These are phyloP conservation scores for Microsporum audouinii DNA, from an alignment of 2,329 filamentous ascomycete species.

Conservation along the genomic window DNA sequence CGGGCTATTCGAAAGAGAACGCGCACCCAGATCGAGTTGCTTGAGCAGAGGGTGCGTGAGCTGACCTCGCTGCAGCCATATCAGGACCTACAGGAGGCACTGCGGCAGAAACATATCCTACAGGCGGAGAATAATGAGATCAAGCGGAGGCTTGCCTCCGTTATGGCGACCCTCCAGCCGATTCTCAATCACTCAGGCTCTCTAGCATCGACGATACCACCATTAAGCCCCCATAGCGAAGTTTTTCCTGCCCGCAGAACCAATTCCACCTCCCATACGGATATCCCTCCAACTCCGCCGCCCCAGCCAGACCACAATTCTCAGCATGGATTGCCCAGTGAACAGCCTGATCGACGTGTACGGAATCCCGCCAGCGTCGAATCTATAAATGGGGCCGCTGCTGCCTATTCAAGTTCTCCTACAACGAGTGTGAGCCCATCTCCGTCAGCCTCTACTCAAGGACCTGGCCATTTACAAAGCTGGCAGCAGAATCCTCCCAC, in stretches of 20 bases:
- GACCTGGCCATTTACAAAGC: conserved; percentile 4
- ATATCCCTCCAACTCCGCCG: conserved; percentile 8
- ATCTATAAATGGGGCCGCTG: background rate
- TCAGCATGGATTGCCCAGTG: conserved; percentile 5
- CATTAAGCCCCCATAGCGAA: background rate
- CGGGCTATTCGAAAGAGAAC: conserved; percentile 74
- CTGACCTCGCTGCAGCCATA: conserved; percentile 71
- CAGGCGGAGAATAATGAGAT: conserved; percentile 73
- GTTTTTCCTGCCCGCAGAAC: background rate
- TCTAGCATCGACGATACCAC: background rate
- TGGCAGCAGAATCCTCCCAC: conserved; percentile 4
- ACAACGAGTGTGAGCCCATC: conserved; percentile 35
- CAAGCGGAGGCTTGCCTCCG: conserved; percentile 53
- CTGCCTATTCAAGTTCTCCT: conserved; percentile 18
- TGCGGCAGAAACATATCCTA: conserved; percentile 64
- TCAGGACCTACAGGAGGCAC: conserved; percentile 64
- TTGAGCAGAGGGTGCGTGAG: conserved; percentile 62
- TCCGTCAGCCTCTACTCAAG: conserved; percentile 7
- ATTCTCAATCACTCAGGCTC: conserved; percentile 15
- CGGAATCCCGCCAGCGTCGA: conserved; percentile 11
- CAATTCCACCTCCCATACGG: background rate
- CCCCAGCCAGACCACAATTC: conserved; percentile 10
- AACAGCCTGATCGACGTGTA: conserved; percentile 5
- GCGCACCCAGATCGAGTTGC: conserved; percentile 62
- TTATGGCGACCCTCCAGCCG: conserved; percentile 46